Evolutionary conservation across 176 grass and related monocot species (phyloP).

Genomic region (Thalia dealbata): DNA sequence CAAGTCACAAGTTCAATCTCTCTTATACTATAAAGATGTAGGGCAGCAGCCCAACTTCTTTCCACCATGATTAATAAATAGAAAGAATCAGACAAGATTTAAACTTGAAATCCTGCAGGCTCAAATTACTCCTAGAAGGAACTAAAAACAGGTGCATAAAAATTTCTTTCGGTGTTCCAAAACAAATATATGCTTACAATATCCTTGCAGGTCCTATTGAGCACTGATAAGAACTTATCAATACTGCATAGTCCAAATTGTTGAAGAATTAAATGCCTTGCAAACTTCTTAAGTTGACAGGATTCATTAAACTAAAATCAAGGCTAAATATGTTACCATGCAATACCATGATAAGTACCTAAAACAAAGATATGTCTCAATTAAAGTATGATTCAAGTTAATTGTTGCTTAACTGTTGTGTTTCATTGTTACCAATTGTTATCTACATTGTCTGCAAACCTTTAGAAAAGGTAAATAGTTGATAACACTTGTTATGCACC

Average conservation of each 20-base stretch:
- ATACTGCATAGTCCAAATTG: background rate
- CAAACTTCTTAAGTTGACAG: background rate
- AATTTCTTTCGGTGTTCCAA: background rate
- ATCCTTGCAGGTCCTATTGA: background rate
- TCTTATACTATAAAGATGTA: too few species aligned
- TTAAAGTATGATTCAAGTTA: background rate
- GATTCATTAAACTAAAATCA: too few species aligned
- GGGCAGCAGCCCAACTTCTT: too few species aligned
- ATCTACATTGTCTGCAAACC: background rate
- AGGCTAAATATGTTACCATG: background rate
- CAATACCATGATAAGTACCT: background rate
- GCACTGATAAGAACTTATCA: too few species aligned
- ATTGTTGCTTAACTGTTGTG: background rate
- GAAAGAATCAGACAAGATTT: background rate
- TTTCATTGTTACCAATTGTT: background rate
- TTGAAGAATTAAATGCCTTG: background rate
- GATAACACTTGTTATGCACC: slow-evolving; percentile 26
- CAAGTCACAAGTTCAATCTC: too few species aligned
- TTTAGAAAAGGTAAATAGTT: background rate
- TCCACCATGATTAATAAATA: too few species aligned
- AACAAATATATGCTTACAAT: background rate
- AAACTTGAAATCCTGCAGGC: background rate
- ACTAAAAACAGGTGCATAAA: background rate
- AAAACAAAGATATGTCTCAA: background rate
- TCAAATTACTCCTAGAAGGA: background rate